Base-by-base conservation (phyloP, 352 stramenopile genomes). In the Pythium scleroteichum region DNA sequence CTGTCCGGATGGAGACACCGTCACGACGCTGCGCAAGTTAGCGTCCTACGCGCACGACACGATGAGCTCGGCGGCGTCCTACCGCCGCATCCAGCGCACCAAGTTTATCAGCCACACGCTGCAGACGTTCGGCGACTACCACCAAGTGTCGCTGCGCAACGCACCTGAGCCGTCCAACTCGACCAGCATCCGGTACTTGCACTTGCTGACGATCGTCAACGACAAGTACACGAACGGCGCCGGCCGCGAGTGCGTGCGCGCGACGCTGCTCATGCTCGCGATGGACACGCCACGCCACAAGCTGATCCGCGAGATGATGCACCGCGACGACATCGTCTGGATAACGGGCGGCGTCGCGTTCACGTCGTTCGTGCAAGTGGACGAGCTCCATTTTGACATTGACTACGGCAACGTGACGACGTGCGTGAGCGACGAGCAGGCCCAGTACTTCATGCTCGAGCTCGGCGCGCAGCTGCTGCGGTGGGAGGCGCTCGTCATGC, bases 391-490 rank as follows among this genome's bases (percentile, higher is more conserved):
- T 38, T 42, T 68, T 23, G 60, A 68, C 35, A 56, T 68, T n/a
- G 60, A 68, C 27, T 68, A 49, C 44, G 48, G 60, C 44, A 52
- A 68, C 33, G 60, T 68, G 24, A 26, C 51, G 9, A 32, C 33
- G n/a, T 68, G 60, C n/a, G 45, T 62, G 24, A 62, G 55, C 24
- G 44, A 62, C 4, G 49, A 54, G 47, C 61, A 68, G 24, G 61
- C 53, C 5, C 39, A 68, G 48, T 68, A 68, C 22, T 68, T 68
- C 33, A 59, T 68, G 50, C 52, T 68, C 29, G 61, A 68, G 12
- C 52, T 68, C 17, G 61, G 61, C 17, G 61, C 61, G 16, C 41
- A 57, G 16, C 39, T 68, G 1, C 53, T 68, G 33, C 61, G 61
- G 2, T 68, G 61, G 61, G 61, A 68, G 42, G 52, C 49, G 27